Evolutionary conservation across 306 rosid genomes (phyloP).

Genomic region (Erythrophleum fordii): DNA sequence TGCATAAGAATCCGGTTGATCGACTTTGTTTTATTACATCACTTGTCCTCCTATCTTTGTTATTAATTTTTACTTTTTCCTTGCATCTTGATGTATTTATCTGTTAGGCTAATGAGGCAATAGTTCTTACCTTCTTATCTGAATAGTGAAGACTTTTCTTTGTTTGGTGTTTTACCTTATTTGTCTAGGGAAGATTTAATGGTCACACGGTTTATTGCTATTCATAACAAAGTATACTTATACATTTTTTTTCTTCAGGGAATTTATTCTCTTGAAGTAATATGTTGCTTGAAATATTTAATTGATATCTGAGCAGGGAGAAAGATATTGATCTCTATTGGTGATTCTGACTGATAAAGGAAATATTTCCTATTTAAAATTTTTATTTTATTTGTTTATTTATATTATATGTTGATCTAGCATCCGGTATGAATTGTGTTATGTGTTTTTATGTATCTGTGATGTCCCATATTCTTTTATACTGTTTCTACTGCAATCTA

Average conservation of each 20-base stretch:
- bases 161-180: background rate
- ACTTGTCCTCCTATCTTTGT: background rate
- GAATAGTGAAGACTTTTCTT: too few species aligned
- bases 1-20: slow-evolving; percentile 6
- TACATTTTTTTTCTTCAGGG: background rate
- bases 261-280: background rate
- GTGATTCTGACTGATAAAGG: background rate
- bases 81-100: background rate
- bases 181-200: background rate
- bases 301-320: slow-evolving; percentile 19
- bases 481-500: slow-evolving; percentile 13
- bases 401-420: background rate
- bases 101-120: background rate
- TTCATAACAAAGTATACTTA: background rate
- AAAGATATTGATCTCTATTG: background rate
- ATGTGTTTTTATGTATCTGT: background rate
- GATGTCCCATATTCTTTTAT: background rate
- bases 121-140: background rate
- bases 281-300: slow-evolving; percentile 7
- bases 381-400: background rate
- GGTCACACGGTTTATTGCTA: background rate
- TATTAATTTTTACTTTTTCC: background rate
- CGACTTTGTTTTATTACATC: slow-evolving; percentile 5
- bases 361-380: background rate
- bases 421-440: background rate